Evolutionary conservation across 2,329 filamentous ascomycete genomes (phyloP), one percentile per base, ranked within the genome.

Genomic region (Purpureocillium lavendulum): DNA sequence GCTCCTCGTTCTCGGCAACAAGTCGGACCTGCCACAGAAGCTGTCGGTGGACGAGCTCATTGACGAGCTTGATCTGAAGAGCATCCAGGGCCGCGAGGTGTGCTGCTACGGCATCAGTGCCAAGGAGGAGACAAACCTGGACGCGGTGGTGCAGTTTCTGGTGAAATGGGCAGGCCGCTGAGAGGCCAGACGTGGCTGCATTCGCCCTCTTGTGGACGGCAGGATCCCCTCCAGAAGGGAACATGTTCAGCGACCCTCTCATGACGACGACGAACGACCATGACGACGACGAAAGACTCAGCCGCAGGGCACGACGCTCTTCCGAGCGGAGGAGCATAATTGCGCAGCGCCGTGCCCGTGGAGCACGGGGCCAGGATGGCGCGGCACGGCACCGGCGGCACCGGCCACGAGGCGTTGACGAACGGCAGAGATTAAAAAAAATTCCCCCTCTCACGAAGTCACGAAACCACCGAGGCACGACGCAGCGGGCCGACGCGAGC

Each of bases 91-190:
- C 55, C 86, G 92, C 40, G 92, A 98, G 64, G 90, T 98, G 52
- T 95, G 87, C 67, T 97, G 92, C 67, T 98, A 98, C 64, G 90
- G 90, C 45, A 96, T 98, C 67, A 96, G 89, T 61, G 92, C 90
- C 45, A 97, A 97, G 65, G 90, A 97, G 61, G 92, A 98, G 67
- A 98, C 90, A 42, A 98, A 98, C 66, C 79, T 98, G 49, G 90
- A 98, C 58, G 92, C 90, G 7, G 92, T 98, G 38, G 72, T 98
- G 54, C 86, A 95, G 60, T 98, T 92, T 86, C 71, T 98, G 60
- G 90, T 98, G 62, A 90, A 88, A 51, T 84, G 86, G 61, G 83
- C 88, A 47, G 87, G 74, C 58, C 82, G 82, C 66, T 88, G 66
- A 77, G 32, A 26, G 14, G 14, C 14, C 18, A 10, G 11, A 21